Conservation (phyloP, 2,329 filamentous ascomycete genomes). For the Ascochyta fabae region DNA sequence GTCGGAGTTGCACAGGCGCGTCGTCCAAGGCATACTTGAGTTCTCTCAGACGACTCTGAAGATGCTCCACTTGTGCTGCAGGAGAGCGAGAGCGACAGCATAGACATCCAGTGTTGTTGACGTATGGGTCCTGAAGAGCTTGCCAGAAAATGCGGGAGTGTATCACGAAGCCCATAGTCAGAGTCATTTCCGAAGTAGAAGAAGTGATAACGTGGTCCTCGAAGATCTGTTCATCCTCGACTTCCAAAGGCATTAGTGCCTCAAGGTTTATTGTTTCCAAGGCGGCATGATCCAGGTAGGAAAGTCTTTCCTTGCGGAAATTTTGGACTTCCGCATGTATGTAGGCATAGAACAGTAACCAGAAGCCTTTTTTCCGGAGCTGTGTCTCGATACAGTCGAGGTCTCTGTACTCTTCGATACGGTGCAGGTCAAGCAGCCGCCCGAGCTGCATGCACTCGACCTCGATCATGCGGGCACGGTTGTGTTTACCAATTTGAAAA, state of each 20-base stretch:
- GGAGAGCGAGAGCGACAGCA: neutral
- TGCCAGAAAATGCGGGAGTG: conserved; percentile 11
- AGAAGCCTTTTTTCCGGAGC: conserved; percentile 10
- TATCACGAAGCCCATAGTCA: conserved; percentile 5
- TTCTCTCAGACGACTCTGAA: no score
- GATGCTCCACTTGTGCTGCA: no score
- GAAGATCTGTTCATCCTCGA: neutral
- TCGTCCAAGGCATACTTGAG: no score
- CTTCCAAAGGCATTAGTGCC: conserved; percentile 4
- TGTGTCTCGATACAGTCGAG: conserved; percentile 12
- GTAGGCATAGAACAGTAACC: conserved; percentile 11
- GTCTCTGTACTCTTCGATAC: conserved; percentile 1
- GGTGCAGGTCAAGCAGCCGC: conserved; percentile 8
- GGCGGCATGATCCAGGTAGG: conserved; percentile 2
- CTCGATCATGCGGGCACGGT: conserved; percentile 18
- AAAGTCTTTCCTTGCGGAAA: conserved; percentile 12
- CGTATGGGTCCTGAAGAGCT: neutral
- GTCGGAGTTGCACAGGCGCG: no score
- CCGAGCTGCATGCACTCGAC: conserved; percentile 11
- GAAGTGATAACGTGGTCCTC: neutral
- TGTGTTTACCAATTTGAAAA: conserved; percentile 15
- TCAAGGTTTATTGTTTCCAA: conserved; percentile 3
- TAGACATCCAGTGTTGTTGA: neutral
- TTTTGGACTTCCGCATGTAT: conserved; percentile 11
- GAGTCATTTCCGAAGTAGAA: neutral